These are phyloP conservation scores for Trypanosoma scelopori DNA, from an alignment of 208 protist species.

Conservation along the genomic window DNA sequence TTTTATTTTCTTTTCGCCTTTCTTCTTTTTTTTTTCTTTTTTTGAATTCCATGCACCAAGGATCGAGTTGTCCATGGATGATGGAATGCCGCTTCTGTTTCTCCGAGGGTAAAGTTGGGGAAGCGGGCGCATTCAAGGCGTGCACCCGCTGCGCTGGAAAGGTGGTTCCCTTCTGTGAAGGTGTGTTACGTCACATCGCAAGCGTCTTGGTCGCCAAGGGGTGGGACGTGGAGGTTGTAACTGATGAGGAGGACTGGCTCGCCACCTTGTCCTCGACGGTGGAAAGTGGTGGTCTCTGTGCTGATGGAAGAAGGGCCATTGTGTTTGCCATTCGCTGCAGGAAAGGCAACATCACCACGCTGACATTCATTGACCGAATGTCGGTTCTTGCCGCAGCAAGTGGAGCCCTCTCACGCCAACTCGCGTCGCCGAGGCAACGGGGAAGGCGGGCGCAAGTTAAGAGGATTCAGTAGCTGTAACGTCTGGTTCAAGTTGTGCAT, in stretches of 20 bases:
- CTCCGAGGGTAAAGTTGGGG: slow-evolving; percentile 12
- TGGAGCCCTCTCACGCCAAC: slow-evolving; percentile 15
- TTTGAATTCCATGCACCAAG: slow-evolving; percentile 28
- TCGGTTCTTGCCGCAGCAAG: slow-evolving; percentile 30
- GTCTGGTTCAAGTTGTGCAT: slow-evolving; percentile 9
- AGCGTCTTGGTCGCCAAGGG: background rate
- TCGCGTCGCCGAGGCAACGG: slow-evolving; percentile 1
- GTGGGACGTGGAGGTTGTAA: slow-evolving; percentile 21
- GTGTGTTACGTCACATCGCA: slow-evolving; percentile 10
- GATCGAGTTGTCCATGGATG: slow-evolving; percentile 9
- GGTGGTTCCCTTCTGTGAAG: slow-evolving; percentile 19
- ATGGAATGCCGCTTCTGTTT: slow-evolving; percentile 19
- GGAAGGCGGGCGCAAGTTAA: background rate
- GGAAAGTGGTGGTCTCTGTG: background rate
- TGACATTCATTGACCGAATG: slow-evolving; percentile 30
- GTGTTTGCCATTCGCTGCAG: slow-evolving; percentile 19
- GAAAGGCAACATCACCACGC: slow-evolving; percentile 20
- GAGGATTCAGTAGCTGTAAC: background rate
- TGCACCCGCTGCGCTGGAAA: slow-evolving; percentile 15
- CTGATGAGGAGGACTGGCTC: slow-evolving; percentile 17
- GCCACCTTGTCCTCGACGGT: background rate
- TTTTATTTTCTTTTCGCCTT: slow-evolving; percentile 32
- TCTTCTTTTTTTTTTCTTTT: slow-evolving; percentile 47
- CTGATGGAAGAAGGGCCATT: slow-evolving; percentile 11
- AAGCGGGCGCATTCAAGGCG: slow-evolving; percentile 15